Evolutionary conservation across 164 flowering plant genomes (phyloP), one percentile per base, ranked within the genome.

Genomic region (Hamamelis virginiana): DNA sequence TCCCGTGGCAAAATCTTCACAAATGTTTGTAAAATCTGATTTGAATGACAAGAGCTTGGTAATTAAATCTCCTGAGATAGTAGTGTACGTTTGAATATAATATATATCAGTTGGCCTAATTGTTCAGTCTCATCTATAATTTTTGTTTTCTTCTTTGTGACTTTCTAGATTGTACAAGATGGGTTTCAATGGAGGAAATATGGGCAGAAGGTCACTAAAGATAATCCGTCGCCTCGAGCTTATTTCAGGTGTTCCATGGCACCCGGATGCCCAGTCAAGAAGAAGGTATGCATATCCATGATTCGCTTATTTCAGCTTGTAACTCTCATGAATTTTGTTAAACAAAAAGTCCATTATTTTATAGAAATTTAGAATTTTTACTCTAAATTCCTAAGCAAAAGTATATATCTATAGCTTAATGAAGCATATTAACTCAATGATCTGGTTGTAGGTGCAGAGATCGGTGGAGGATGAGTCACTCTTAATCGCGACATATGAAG

Each of bases 161-260:
- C n/a, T 59, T 50, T 70, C n/a, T 65, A 87, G 91, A 44, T 66
- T 9, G 86, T 87, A 65, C 83, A 71, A 69, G 91, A 87, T 78
- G 91, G 89, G 19, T 82, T 63, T 72, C 89, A 87, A 64, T 87
- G 91, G 91, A 83, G 89, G 69, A 87, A 87, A 65, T 87, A 87
- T 65, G 91, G 91, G 9, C 91, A 87, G 62, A 85, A 87, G 75
- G 80, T 82, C 16, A 87, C 87, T 0, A 85, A 76, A 68, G 86
- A 87, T 62, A 85, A 85, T 56, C 87, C 87, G 0, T 87, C 82
- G 0, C 91, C 91, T 26, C 52, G 91, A 65, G 91, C 89, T 70
- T 87, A 87, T 65, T 87, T 70, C 74, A 77, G 77, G 62, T 87
- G 91, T 51, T 82, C 89, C 25, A 65, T 77, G 69, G 80, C 86